These are phyloP conservation scores for Candolleomyces eurysporus DNA, from an alignment of 768 basidiomycete genomes.

Conservation along the genomic window DNA sequence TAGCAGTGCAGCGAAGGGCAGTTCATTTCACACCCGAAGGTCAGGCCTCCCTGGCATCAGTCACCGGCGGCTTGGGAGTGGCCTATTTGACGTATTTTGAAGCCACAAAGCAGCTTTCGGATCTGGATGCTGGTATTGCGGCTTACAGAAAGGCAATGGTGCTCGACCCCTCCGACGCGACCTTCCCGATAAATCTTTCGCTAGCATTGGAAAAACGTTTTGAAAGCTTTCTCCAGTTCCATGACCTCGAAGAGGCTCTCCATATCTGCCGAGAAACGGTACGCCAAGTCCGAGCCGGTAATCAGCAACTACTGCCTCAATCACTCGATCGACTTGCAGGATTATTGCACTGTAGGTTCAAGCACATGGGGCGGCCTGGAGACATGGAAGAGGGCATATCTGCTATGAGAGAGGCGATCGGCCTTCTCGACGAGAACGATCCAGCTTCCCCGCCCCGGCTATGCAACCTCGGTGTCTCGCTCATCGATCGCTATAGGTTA, in stretches of 20 bases:
- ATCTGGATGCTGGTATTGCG: background rate
- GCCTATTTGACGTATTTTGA: background rate
- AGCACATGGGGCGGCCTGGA: too few relatives aligned
- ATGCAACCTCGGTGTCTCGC: background rate
- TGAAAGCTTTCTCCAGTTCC: background rate
- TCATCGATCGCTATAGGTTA: background rate
- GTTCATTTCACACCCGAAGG: background rate
- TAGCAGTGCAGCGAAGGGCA: background rate
- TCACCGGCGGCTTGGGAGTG: background rate
- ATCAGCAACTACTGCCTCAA: background rate
- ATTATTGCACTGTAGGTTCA: too few relatives aligned
- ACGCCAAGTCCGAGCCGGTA: background rate
- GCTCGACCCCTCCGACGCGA: background rate
- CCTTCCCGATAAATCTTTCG: background rate
- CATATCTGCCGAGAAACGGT: background rate
- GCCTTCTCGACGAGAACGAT: background rate
- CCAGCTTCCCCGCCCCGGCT: background rate
- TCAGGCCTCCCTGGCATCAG: background rate
- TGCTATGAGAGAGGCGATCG: too few relatives aligned
- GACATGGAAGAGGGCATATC: too few relatives aligned
- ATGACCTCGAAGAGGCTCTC: background rate
- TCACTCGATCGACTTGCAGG: too few relatives aligned
- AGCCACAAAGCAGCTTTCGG: background rate
- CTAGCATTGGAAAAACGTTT: background rate
- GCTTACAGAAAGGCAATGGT: background rate